Conservation (phyloP, 768 basidiomycete genomes). For the Artomyces pyxidatus region DNA sequence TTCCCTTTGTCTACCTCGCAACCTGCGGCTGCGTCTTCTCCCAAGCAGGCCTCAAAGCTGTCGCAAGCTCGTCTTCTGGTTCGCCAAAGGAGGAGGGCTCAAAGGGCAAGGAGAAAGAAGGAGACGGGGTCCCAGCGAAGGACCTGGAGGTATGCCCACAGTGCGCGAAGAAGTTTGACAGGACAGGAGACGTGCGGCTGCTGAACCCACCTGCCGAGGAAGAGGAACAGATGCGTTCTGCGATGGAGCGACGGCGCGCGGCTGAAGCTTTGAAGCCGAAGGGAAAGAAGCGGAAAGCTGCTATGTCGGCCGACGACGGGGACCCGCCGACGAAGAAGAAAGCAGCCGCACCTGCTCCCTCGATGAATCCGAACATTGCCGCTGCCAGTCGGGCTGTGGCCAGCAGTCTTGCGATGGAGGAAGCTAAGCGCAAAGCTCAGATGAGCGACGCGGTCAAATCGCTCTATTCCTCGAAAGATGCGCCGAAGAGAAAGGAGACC, state of each 20-base stretch:
- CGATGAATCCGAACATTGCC: slow-evolving; percentile 44
- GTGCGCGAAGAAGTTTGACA: slow-evolving; percentile 64
- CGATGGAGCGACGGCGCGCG: slow-evolving; percentile 51
- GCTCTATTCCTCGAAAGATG: slow-evolving; percentile 57
- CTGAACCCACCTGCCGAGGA: slow-evolving; percentile 71
- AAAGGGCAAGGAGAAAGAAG: slow-evolving; percentile 24
- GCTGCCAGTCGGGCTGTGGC: slow-evolving; percentile 56
- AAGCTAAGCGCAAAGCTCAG: slow-evolving; percentile 69
- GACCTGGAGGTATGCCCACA: slow-evolving; percentile 65
- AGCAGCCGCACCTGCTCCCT: slow-evolving; percentile 30
- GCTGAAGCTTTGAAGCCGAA: slow-evolving; percentile 45
- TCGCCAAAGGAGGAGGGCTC: slow-evolving; percentile 21
- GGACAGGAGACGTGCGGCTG: slow-evolving; percentile 41
- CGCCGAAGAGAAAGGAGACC: slow-evolving; percentile 62
- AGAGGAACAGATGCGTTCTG: slow-evolving; percentile 44
- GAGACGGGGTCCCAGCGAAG: slow-evolving; percentile 18
- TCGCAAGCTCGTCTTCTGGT: slow-evolving; percentile 32
- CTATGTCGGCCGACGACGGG: slow-evolving; percentile 25
- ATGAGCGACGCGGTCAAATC: slow-evolving; percentile 88
- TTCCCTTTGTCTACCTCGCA: slow-evolving; percentile 82
- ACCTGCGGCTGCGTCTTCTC: slow-evolving; percentile 91
- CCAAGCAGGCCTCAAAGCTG: slow-evolving; percentile 69
- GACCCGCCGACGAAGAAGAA: slow-evolving; percentile 34
- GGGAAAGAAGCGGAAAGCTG: slow-evolving; percentile 54
- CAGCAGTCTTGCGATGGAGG: slow-evolving; percentile 68